These are phyloP conservation scores for Aspergillus quadrilineatus DNA, from an alignment of 2,329 filamentous ascomycete genomes.

Conservation along the genomic window DNA sequence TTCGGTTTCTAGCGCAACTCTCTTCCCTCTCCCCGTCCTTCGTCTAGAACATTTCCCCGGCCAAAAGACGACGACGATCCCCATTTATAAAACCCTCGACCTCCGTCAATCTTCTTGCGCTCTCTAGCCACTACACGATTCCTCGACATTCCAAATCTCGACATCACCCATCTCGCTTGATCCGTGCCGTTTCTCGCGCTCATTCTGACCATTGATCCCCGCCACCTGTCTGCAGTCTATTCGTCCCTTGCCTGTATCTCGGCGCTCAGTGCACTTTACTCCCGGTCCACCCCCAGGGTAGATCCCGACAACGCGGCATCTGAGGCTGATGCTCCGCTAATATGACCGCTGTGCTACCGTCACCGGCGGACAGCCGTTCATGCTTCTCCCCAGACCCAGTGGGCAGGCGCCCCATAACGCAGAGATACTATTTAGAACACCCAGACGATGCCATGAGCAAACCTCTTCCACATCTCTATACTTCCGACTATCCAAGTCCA, in stretches of 20 bases:
- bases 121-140: not conserved
- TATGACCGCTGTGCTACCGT: constrained; percentile 39
- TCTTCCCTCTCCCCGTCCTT: not conserved
- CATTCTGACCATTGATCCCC: not conserved
- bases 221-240: not conserved
- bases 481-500: constrained; percentile 26
- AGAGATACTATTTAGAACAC: constrained; percentile 34
- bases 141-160: not conserved
- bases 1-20: constrained; percentile 1
- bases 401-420: constrained; percentile 30
- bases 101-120: not conserved
- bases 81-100: constrained; percentile 6
- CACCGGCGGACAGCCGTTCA: constrained; percentile 32
- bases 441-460: constrained; percentile 24
- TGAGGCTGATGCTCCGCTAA: constrained; percentile 9
- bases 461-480: constrained; percentile 29
- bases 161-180: not conserved
- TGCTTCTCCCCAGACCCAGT: constrained; percentile 32
- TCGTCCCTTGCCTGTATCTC: not conserved
- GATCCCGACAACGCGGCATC: constrained; percentile 1
- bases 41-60: constrained; percentile 5
- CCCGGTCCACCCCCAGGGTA: not conserved
- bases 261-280: not conserved
- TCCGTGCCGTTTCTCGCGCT: not conserved
- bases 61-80: not conserved